These are phyloP conservation scores for Salvia miltiorrhiza DNA, from an alignment of 257 asterid genomes.

Conservation along the genomic window DNA sequence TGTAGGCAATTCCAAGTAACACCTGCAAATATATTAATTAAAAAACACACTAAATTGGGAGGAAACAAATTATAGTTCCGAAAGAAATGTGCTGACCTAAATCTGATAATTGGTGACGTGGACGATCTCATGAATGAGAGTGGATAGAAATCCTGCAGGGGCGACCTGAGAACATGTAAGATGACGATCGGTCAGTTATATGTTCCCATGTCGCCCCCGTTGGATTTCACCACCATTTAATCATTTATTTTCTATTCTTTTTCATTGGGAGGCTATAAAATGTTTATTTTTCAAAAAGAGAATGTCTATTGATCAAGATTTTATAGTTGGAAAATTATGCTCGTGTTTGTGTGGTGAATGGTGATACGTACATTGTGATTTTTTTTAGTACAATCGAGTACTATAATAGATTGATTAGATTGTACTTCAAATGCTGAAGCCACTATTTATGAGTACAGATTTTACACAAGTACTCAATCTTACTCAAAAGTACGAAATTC, in stretches of 20 bases:
- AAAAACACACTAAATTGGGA: too few species aligned
- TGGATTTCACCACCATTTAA: constrained; percentile 21
- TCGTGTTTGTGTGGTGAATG: not conserved
- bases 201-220: constrained; percentile 36
- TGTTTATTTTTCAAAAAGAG: too few species aligned
- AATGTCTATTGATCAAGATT: not conserved
- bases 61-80: too few species aligned
- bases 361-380: constrained; percentile 1
- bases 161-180: constrained; percentile 44
- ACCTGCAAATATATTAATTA: too few species aligned
- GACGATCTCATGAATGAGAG: not conserved
- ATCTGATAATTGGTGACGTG: not conserved
- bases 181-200: not conserved
- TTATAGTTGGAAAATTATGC: constrained; percentile 1
- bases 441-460: constrained; percentile 16
- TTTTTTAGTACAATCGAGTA: constrained; percentile 19
- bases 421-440: constrained; percentile 13
- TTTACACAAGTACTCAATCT: too few species aligned
- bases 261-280: not conserved
- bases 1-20: too few species aligned
- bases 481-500: too few species aligned
- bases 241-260: not conserved
- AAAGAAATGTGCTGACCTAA: too few species aligned
- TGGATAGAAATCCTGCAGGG: constrained; percentile 33
- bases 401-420: not conserved